phyloP scores from a whole-genome alignment of 108 stramenopile species.

The Parietichytrium sp. region DNA sequence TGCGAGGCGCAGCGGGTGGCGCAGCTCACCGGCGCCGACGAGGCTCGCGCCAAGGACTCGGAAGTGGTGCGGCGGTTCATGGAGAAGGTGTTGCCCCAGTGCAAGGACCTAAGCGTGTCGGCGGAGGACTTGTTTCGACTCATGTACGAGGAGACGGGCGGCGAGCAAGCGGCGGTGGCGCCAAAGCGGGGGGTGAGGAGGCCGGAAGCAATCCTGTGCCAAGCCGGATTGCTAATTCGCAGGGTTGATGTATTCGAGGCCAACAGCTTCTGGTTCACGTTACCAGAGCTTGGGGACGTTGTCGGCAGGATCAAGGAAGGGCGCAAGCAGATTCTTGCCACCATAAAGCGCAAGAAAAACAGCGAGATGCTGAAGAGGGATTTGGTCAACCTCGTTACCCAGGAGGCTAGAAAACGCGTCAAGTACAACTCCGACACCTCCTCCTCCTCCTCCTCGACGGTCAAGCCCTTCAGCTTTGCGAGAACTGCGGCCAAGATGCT shows the following conservation, averaged over 20 bases:
- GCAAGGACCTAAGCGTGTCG: constrained; percentile 29
- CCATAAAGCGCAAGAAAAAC: neutral
- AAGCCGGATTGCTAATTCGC: constrained; percentile 2
- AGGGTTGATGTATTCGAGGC: constrained; percentile 31
- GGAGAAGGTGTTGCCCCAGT: neutral
- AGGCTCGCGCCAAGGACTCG: neutral
- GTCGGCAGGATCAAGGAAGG: neutral
- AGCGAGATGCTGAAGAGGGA: constrained; percentile 8
- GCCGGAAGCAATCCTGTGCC: neutral
- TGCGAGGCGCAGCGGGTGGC: neutral
- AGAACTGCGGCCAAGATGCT: neutral
- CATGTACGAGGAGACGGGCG: neutral
- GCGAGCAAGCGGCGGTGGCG: constrained; percentile 11
- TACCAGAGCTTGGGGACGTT: neutral
- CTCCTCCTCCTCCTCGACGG: neutral
- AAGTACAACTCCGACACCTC: constrained; percentile 3
- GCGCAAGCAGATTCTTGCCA: neutral
- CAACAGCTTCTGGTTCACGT: constrained; percentile 24
- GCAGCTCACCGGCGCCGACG: no score
- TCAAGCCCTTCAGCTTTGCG: neutral
- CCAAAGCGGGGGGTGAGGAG: neutral
- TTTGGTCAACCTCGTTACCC: neutral
- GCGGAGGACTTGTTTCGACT: neutral
- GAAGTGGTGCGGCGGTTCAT: constrained; percentile 9
- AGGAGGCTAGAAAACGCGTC: neutral